Percentiles rank a stretch among this genome's conserved stretches.
Evolutionary conservation across 306 rosid species (phyloP).

Genomic region (Alnus rubra): DNA sequence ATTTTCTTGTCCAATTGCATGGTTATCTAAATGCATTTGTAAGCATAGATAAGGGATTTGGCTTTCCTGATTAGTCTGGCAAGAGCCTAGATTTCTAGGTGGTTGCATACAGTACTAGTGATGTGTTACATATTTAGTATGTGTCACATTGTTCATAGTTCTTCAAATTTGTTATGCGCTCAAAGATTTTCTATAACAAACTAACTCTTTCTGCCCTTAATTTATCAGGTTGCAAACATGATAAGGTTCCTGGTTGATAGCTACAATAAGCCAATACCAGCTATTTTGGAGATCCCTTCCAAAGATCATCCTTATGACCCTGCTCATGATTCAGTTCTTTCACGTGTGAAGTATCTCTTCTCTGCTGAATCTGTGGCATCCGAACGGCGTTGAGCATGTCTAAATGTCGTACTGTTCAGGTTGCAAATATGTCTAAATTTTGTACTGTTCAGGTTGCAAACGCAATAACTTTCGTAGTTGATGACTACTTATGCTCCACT

Average conservation of each 20-base stretch:
- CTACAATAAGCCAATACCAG: slow-evolving; percentile 89
- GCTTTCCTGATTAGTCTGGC: slow-evolving; percentile 16
- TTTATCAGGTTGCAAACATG: slow-evolving; percentile 90
- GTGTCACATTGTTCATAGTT: neutral
- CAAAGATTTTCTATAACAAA: neutral
- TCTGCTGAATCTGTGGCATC: slow-evolving; percentile 86
- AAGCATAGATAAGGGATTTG: neutral
- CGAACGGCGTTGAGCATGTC: slow-evolving; percentile 54
- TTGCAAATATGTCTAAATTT: too few relatives aligned
- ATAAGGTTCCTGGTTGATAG: slow-evolving; percentile 89
- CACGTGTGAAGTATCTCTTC: slow-evolving; percentile 89
- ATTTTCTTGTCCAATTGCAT: neutral
- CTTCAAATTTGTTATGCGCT: neutral
- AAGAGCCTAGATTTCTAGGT: slow-evolving; percentile 3
- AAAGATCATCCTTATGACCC: slow-evolving; percentile 97
- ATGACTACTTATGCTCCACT: neutral
- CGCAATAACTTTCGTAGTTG: neutral
- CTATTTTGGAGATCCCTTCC: slow-evolving; percentile 92
- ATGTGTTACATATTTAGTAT: neutral
- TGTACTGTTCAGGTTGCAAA: neutral
- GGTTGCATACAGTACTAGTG: neutral
- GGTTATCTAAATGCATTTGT: neutral
- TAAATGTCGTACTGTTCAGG: neutral
- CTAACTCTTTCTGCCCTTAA: slow-evolving; percentile 7
- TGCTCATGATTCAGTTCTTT: slow-evolving; percentile 86